Base-by-base conservation (phyloP, 1,284 basidiomycete genomes). In the Puccinia triticina region DNA sequence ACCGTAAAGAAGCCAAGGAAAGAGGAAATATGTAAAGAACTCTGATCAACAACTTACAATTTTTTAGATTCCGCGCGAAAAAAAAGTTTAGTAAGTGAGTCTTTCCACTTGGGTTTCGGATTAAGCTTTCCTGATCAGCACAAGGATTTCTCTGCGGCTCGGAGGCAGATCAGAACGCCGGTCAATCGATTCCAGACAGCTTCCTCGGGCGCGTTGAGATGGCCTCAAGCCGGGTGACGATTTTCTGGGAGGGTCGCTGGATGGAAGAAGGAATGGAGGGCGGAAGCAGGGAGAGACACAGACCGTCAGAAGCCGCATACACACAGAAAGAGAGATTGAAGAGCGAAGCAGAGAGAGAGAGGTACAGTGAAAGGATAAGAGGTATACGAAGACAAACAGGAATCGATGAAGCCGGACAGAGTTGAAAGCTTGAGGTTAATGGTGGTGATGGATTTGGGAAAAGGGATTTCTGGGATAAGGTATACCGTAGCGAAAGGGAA, bases 371-470 rank as follows among this genome's bases (percentile, higher is more conserved):
- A 57, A 57, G n/a, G n/a, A 26, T 26, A 26, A 57, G 26, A n/a
- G 5, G 55, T 57, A 57, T 26, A 18, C 37, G 29, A 66, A 66
- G 32, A 37, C 32, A 66, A 66, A 37, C 64, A 66, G 37, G 64
- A 66, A 66, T 43, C 21, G 64, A 66, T 43, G 18, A 34, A 43
- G 64, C 32, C 37, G 64, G 29, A 66, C 64, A 66, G 64, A 66
- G 64, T 66, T 66, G 37, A 72, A 72, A 72, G 69, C 29, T 72
- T 72, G 69, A 72, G 69, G 69, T 72, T 72, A 72, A 72, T 48
- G 48, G 69, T 26, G n/a, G n/a, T 48, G 48, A 50, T 48, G 48
- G 46, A 53, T 29, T 48, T 48, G 48, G 43, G 69, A 72, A 48
- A 46, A 2, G 10, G 64, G 18, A 26, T 40, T 26, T 69, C 43